phyloP scores from a whole-genome alignment of 192 early-diverging fungal species.

The Backusella macrospora region DNA sequence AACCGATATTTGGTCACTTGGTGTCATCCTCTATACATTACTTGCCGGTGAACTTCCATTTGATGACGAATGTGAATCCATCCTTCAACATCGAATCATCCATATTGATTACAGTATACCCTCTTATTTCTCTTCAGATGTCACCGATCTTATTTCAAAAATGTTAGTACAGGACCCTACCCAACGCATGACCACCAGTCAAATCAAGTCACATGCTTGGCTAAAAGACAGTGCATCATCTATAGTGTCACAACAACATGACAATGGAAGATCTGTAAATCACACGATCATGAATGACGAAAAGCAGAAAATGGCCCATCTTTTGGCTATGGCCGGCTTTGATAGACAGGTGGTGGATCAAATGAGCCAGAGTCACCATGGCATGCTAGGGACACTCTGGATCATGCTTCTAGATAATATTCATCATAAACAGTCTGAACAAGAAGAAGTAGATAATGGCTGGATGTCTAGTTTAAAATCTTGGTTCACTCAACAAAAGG shows the following conservation, averaged over 20 bases:
- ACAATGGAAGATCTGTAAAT: background rate
- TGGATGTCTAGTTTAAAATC: background rate
- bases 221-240: background rate
- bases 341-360: slow-evolving; percentile 54
- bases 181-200: slow-evolving; percentile 61
- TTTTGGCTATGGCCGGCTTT: slow-evolving; percentile 56
- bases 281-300: background rate
- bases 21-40: slow-evolving; percentile 88
- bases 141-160: slow-evolving; percentile 59
- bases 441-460: background rate
- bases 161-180: slow-evolving; percentile 69
- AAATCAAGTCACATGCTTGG: slow-evolving; percentile 75
- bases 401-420: slow-evolving; percentile 57
- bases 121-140: slow-evolving; percentile 52
- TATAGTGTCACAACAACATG: slow-evolving; percentile 31
- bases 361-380: slow-evolving; percentile 58
- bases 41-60: slow-evolving; percentile 82
- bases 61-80: slow-evolving; percentile 77
- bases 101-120: slow-evolving; percentile 75
- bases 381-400: slow-evolving; percentile 66
- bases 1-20: slow-evolving; percentile 95
- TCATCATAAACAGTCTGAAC: slow-evolving; percentile 20
- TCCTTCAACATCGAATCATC: slow-evolving; percentile 70
- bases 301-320: slow-evolving; percentile 47
- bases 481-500: background rate